Conservation (phyloP, 306 rosid genomes). For the Cicer bijugum region DNA sequence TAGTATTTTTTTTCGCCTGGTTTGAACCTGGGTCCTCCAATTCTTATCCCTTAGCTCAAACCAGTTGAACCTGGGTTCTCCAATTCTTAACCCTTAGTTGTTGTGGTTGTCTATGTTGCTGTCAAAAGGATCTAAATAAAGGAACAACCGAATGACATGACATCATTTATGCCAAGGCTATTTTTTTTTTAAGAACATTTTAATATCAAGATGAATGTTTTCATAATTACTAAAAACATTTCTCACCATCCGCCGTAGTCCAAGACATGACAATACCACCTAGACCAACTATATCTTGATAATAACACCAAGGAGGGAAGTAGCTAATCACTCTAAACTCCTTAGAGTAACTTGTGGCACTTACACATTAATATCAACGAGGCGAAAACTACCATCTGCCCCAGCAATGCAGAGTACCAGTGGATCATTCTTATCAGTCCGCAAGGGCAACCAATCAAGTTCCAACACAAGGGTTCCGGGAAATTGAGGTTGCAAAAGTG, state of each 20-base stretch:
- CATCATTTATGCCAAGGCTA: slow-evolving; percentile 16
- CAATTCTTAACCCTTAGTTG: background rate
- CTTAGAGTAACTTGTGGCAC: slow-evolving; percentile 51
- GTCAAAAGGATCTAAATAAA: slow-evolving; percentile 36
- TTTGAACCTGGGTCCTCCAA: no score
- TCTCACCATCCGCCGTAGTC: slow-evolving; percentile 18
- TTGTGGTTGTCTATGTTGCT: background rate
- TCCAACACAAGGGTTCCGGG: slow-evolving; percentile 92
- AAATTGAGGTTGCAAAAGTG: slow-evolving; percentile 89
- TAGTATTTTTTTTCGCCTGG: no score
- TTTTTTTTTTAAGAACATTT: slow-evolving; percentile 25
- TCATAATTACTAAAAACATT: slow-evolving; percentile 23
- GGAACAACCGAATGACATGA: slow-evolving; percentile 26
- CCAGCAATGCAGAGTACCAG: slow-evolving; percentile 95
- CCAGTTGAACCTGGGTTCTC: no score
- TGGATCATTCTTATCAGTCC: slow-evolving; percentile 83
- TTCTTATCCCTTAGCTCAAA: no score
- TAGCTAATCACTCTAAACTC: slow-evolving; percentile 24
- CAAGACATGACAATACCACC: slow-evolving; percentile 23
- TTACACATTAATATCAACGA: slow-evolving; percentile 74
- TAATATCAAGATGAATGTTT: slow-evolving; percentile 21
- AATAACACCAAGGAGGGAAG: slow-evolving; percentile 11
- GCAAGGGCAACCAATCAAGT: slow-evolving; percentile 98
- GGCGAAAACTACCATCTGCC: slow-evolving; percentile 96
- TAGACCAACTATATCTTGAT: slow-evolving; percentile 21